These are phyloP conservation scores for Pichia nanzhaoensis DNA, from an alignment of 805 yeast genomes.

Conservation along the genomic window DNA sequence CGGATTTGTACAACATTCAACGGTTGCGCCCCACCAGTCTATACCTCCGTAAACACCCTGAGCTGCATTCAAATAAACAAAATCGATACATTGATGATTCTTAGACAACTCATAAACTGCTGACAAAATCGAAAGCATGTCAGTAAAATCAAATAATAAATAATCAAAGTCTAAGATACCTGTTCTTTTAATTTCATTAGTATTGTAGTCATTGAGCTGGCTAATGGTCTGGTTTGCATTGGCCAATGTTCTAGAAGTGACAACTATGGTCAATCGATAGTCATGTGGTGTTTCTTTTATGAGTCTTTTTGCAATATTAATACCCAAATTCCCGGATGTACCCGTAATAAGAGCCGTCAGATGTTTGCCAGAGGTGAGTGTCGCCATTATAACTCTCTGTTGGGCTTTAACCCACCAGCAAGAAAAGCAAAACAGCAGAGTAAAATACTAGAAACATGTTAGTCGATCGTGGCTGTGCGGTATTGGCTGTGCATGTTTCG, in stretches of 20 bases:
- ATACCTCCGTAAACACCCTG: slow-evolving; percentile 84
- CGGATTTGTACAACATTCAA: slow-evolving; percentile 61
- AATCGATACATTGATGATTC: slow-evolving; percentile 64
- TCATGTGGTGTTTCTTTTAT: slow-evolving; percentile 51
- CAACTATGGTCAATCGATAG: slow-evolving; percentile 64
- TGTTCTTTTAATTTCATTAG: slow-evolving; percentile 32
- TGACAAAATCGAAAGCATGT: slow-evolving; percentile 75
- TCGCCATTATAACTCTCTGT: neutral
- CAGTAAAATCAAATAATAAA: slow-evolving; percentile 78
- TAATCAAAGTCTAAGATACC: slow-evolving; percentile 80
- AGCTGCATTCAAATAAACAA: slow-evolving; percentile 80
- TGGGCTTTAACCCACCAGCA: neutral
- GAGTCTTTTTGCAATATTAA: slow-evolving; percentile 76
- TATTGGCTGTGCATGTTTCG: slow-evolving; percentile 5
- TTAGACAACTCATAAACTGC: slow-evolving; percentile 67
- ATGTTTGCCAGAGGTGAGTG: slow-evolving; percentile 8
- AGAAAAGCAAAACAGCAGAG: neutral
- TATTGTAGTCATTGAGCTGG: slow-evolving; percentile 42
- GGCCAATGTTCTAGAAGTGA: slow-evolving; percentile 85
- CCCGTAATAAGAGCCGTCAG: slow-evolving; percentile 32
- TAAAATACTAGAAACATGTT: no score
- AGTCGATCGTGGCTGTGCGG: no score
- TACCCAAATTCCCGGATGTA: slow-evolving; percentile 63
- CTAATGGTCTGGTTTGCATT: slow-evolving; percentile 72
- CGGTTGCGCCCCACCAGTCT: slow-evolving; percentile 74